Base-by-base conservation (phyloP, 805 yeast species). In the Metschnikowia proteae region DNA sequence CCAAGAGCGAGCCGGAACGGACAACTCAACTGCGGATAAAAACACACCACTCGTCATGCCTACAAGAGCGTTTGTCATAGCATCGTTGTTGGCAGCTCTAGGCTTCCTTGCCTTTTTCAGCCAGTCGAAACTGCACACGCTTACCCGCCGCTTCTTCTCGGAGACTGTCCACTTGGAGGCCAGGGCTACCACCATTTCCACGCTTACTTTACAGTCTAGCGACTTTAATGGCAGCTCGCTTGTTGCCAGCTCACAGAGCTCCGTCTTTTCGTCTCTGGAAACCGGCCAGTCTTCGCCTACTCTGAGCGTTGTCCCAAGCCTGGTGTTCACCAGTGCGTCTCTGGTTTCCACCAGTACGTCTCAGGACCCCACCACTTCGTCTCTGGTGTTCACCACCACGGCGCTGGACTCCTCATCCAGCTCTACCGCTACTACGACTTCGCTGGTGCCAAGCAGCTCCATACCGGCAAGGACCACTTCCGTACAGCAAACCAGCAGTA, bases 81-180 rank as follows among this genome's bases (percentile, higher is more conserved):
- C 38, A 32, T 33, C 38, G 5, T 13, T 42, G 13, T 26, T 42
- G n/a, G 30, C 45, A 11, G 27, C 7, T 2, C 13, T 42, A 6
- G 17, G 45, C 26, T 17, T 33, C 38, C 11, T 13, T 23, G 32
- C 31, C 11, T 26, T 42, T 17, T 3, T 27, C 10, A 5, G n/a
- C 45, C 45, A 26, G 6, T 10, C 38, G 23, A 27, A 9, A 30
- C 35, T n/a, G 11, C 34, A 40, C n/a, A 30, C 25, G 7, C 25
- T 31, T 2, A 8, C 11, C 9, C 43, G 36, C 11, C 43, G 43
- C 13, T 35, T 40, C 9, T n/a, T 28, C n/a, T 40, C 31, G 36
- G 36, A 40, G 36, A 36, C 43, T 17, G 43, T 40, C 9, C 17
- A 28, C n/a, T 40, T 40, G 36, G 36, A 40, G 36, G 43, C 43